Evolutionary conservation across 768 basidiomycete species (phyloP).

Genomic region (Rhodotorula kratochvilovae): DNA sequence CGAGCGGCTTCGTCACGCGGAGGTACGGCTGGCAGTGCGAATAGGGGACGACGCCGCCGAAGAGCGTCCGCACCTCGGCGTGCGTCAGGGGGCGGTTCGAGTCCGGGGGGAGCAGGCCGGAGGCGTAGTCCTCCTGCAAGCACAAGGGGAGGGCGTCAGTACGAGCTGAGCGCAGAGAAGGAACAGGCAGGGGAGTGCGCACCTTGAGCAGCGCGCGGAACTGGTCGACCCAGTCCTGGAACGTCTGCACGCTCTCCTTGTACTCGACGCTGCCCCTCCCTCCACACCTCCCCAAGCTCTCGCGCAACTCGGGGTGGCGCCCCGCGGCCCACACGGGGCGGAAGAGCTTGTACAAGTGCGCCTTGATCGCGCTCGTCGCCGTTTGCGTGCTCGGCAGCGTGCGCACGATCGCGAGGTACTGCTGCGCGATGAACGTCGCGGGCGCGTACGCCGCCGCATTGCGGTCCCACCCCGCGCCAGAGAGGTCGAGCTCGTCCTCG

Average conservation of each 20-base stretch:
- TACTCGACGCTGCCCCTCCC: constrained; percentile 52
- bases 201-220: constrained; percentile 61
- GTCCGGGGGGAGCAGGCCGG: constrained; percentile 13
- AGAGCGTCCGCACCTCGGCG: constrained; percentile 13
- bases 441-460: constrained; percentile 24
- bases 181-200: constrained; percentile 39
- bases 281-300: constrained; percentile 57
- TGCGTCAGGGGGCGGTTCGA: constrained; percentile 31
- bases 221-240: constrained; percentile 59
- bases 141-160: neutral
- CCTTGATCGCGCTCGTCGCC: constrained; percentile 69
- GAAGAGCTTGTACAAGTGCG: constrained; percentile 89
- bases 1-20: constrained; percentile 48
- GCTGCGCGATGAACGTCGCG: constrained; percentile 60
- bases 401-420: constrained; percentile 78
- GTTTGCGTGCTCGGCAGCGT: constrained; percentile 62
- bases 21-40: constrained; percentile 72
- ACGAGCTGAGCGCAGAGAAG: neutral
- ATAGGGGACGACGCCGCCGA: constrained; percentile 53
- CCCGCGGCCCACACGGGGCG: constrained; percentile 62
- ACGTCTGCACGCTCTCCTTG: constrained; percentile 57
- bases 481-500: constrained; percentile 22
- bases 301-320: constrained; percentile 64
- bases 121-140: constrained; percentile 12
- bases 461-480: constrained; percentile 18